A percentile compares a stretch with the other conserved stretches of the same genome.
phyloP scores from a whole-genome alignment of 352 stramenopile genomes.

The Phytophthora pini region DNA sequence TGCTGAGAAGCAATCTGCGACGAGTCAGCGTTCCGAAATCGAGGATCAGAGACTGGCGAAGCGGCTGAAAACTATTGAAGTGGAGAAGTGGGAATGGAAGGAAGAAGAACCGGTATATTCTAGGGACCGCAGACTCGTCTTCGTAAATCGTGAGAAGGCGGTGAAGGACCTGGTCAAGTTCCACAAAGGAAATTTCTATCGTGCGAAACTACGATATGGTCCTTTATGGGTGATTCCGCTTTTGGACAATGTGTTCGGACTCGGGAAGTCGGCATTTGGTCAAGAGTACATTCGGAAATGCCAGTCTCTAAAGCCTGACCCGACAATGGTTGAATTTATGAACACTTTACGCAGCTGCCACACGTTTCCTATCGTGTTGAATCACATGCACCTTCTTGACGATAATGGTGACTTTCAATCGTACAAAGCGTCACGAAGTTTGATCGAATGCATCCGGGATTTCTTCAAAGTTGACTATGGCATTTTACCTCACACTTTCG shows the following conservation, averaged over 20 bases:
- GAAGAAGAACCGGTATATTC: too few species aligned
- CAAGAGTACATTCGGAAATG: slow-evolving; percentile 18
- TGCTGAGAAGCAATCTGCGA: neutral
- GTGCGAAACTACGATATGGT: slow-evolving; percentile 1
- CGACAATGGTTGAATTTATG: neutral
- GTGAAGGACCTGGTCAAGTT: neutral
- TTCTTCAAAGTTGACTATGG: too few species aligned
- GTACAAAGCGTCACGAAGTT: neutral
- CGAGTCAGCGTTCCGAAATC: too few species aligned
- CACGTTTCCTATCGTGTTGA: slow-evolving; percentile 11
- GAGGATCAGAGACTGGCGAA: too few species aligned
- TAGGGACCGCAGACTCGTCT: neutral
- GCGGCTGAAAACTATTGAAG: too few species aligned
- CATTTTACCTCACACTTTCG: too few species aligned
- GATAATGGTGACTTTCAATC: neutral
- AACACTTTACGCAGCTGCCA: slow-evolving; percentile 9
- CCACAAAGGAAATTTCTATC: slow-evolving; percentile 10
- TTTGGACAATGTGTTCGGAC: neutral
- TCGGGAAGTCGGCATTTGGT: slow-evolving; percentile 19
- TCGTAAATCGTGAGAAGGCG: neutral
- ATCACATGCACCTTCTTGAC: neutral
- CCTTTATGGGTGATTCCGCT: slow-evolving; percentile 7
- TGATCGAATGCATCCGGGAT: too few species aligned
- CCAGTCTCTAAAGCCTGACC: neutral
- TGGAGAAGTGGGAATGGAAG: too few species aligned